phyloP scores from a whole-genome alignment of 2,329 filamentous ascomycete species.

The Pseudogymnoascus pannorum region DNA sequence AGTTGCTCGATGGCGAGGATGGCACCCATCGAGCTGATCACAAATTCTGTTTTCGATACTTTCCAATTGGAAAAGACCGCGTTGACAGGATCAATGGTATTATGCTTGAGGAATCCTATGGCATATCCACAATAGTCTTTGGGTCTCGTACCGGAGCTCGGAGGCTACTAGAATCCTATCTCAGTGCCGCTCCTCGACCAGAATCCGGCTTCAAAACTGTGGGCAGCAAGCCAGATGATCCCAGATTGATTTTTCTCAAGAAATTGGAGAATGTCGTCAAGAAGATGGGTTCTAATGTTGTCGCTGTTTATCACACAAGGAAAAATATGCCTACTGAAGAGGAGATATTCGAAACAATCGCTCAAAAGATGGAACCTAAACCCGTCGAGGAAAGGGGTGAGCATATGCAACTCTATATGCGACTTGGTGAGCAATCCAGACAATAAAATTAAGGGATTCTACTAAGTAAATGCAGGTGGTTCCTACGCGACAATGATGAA shows the following conservation, averaged over 20 bases:
- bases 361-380: background rate
- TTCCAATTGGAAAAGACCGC: constrained; percentile 22
- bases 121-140: constrained; percentile 26
- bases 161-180: background rate
- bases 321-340: background rate
- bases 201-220: background rate
- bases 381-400: background rate
- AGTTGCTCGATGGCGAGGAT: constrained; percentile 13
- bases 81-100: constrained; percentile 29
- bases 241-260: background rate
- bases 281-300: background rate
- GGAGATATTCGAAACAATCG: background rate
- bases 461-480: constrained; percentile 19
- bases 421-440: background rate
- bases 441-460: background rate
- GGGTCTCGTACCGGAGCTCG: constrained; percentile 10
- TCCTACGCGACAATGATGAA: constrained; percentile 17
- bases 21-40: constrained; percentile 15
- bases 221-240: background rate
- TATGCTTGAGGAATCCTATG: constrained; percentile 24
- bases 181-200: background rate
- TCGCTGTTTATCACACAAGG: background rate
- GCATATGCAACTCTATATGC: constrained; percentile 1
- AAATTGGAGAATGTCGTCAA: background rate
- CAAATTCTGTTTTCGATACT: constrained; percentile 28